Percentiles rank a stretch among this genome's conserved stretches.
Evolutionary conservation across 2,329 filamentous ascomycete genomes (phyloP).

Genomic region (Rhinocladiella mackenziei): DNA sequence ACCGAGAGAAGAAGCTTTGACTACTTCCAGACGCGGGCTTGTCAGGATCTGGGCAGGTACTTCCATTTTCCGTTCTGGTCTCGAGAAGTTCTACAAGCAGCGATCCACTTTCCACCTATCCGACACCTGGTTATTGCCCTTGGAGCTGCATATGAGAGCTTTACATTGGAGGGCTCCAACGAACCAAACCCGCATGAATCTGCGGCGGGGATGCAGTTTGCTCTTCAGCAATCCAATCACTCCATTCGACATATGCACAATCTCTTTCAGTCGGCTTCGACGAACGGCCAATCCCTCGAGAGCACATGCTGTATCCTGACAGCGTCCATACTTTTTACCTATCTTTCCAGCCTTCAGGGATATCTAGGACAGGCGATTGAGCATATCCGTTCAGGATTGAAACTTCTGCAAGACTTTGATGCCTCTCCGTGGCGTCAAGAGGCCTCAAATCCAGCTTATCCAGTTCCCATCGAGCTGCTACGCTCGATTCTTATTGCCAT

Average conservation of each 20-base stretch:
- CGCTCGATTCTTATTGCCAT: conserved; percentile 9
- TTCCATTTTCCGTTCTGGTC: conserved; percentile 46
- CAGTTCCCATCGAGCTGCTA: conserved; percentile 6
- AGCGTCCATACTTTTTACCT: conserved; percentile 51
- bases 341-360: conserved; percentile 53
- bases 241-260: conserved; percentile 38
- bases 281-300: conserved; percentile 33
- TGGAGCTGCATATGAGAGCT: conserved; percentile 46
- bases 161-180: conserved; percentile 12
- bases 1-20: conserved; percentile 40
- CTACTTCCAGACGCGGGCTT: conserved; percentile 42
- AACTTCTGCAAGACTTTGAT: conserved; percentile 28
- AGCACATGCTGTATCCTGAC: conserved; percentile 36
- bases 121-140: conserved; percentile 51
- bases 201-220: conserved; percentile 33
- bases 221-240: conserved; percentile 48
- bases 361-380: conserved; percentile 44
- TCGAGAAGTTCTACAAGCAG: conserved; percentile 45
- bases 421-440: background rate
- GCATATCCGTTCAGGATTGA: conserved; percentile 34
- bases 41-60: conserved; percentile 43
- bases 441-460: background rate
- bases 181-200: conserved; percentile 7
- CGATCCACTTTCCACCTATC: conserved; percentile 45
- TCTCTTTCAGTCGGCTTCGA: too few relatives aligned